phyloP scores from a whole-genome alignment of 495 filamentous ascomycete species.

The Aspergillus incahuasiensis region DNA sequence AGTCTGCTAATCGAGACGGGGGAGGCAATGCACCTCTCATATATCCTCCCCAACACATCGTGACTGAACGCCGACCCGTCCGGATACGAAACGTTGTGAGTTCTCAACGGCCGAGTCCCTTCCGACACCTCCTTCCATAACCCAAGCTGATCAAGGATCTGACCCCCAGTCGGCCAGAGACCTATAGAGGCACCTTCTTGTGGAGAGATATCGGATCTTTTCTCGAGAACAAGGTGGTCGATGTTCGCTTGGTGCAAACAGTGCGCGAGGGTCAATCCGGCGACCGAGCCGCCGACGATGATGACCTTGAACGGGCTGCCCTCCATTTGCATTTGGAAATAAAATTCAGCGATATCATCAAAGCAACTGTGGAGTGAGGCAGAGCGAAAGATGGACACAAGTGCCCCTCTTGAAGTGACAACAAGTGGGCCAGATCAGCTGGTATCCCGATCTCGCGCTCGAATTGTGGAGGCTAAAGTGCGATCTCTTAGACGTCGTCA shows the following conservation, averaged over 20 bases:
- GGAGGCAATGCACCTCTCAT: constrained; percentile 1
- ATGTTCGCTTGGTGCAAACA: constrained; percentile 41
- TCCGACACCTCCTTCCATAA: constrained; percentile 29
- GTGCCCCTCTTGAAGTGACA: no score
- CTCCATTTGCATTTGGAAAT: no score
- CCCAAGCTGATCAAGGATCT: constrained; percentile 46
- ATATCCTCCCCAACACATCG: neutral
- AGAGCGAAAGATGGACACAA: no score
- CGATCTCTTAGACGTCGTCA: no score
- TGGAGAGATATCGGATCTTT: constrained; percentile 28
- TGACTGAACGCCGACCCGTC: constrained; percentile 15
- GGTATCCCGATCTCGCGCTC: no score
- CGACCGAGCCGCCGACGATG: constrained; percentile 48
- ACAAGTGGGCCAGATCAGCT: no score
- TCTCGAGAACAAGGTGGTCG: constrained; percentile 48
- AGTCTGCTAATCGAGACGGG: no score
- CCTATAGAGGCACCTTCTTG: constrained; percentile 35
- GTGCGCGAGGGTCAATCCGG: constrained; percentile 45
- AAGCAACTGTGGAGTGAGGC: no score
- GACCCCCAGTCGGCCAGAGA: constrained; percentile 29
- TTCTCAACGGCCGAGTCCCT: constrained; percentile 5
- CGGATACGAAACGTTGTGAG: neutral
- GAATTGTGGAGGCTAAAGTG: no score
- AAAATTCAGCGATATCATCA: no score
- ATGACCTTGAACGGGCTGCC: constrained; percentile 27